Evolutionary conservation across 257 asterid species (phyloP), one percentile per base, ranked within the genome.

Genomic region (Asclepias syriaca): DNA sequence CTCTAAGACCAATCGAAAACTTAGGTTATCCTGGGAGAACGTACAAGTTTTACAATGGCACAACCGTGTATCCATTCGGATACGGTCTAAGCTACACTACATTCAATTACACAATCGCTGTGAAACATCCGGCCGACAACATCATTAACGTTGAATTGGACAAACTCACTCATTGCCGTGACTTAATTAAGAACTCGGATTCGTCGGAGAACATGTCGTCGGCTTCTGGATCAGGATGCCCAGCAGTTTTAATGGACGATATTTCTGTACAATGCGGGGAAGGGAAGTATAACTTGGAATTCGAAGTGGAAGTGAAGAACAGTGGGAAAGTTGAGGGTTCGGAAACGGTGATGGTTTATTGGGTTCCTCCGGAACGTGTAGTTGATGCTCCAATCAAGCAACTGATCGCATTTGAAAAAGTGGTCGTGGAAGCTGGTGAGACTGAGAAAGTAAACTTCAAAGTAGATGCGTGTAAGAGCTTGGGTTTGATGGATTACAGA

Each of bases 61-160:
- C 85, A 0, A 71, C 58, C 0, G 83, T 87, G 0, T 87, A 77
- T 43, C 81, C 81, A 2, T 87, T 87, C 10, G 88, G 92, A 3
- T 60, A 77, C 19, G 92, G 92, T 0, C 77, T 87, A 3, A 83
- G 88, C 70, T 85, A 87, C 79, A 81, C 92, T 0, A 81, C 58
- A 4, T 81, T 77, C 69, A 50, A 65, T 6, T 75, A 80, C 80
- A 39, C 19, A 1, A 39, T 78, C 4, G 39, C 39, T 4, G 18
- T 19, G 0, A 39, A 43, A 43, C 1, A 77, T 0, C 11, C 39
- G 39, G 39, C 84, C 11, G 27, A 63, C 0, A 39, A 29, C 37
- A 1, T 61, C 0, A 0, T 81, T 11, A 14, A 65, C 32, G 51
- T 84, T 1, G 13, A 55, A 0, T 29, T 83, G 77, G 75, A 65